Percentiles rank a stretch among this genome's conserved stretches.
Evolutionary conservation across 768 basidiomycete genomes (phyloP).

Genomic region (Boletus speciosus): DNA sequence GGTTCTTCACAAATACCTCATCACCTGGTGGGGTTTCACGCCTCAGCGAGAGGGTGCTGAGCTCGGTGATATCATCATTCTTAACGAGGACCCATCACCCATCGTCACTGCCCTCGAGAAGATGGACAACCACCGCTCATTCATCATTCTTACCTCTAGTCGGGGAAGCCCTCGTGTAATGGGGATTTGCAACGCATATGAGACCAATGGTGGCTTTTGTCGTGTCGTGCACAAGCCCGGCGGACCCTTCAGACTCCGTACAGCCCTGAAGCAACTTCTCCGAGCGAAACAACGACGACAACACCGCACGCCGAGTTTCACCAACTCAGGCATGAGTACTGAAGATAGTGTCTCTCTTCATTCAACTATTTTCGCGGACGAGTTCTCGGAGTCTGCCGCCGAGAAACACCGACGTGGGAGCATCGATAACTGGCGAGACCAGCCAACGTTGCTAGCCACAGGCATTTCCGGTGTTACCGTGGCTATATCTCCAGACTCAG

Average conservation of each 20-base stretch:
- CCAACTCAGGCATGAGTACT: conserved; percentile 16
- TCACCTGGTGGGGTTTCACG: conserved; percentile 74
- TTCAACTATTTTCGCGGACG: conserved; percentile 28
- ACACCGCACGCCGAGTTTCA: conserved; percentile 20
- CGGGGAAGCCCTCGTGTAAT: conserved; percentile 64
- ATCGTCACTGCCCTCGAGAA: conserved; percentile 55
- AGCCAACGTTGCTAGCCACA: conserved; percentile 9
- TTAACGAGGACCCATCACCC: conserved; percentile 71
- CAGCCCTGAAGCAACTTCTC: conserved; percentile 51
- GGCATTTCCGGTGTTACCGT: conserved; percentile 9
- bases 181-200: conserved; percentile 64
- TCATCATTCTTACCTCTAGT: conserved; percentile 70
- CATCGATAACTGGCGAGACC: conserved; percentile 28
- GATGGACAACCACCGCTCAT: conserved; percentile 58
- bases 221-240: conserved; percentile 88
- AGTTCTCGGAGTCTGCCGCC: conserved; percentile 9
- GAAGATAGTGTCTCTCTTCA: conserved; percentile 29
- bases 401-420: conserved; percentile 33
- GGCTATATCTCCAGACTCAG: conserved; percentile 23
- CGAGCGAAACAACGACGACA: conserved; percentile 32
- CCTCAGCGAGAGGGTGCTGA: conserved; percentile 39
- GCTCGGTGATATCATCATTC: conserved; percentile 68
- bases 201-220: conserved; percentile 81
- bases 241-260: conserved; percentile 71
- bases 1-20: conserved; percentile 63